These are phyloP conservation scores for Cenococcum geophilum DNA, from an alignment of 495 filamentous ascomycete genomes.

Conservation along the genomic window DNA sequence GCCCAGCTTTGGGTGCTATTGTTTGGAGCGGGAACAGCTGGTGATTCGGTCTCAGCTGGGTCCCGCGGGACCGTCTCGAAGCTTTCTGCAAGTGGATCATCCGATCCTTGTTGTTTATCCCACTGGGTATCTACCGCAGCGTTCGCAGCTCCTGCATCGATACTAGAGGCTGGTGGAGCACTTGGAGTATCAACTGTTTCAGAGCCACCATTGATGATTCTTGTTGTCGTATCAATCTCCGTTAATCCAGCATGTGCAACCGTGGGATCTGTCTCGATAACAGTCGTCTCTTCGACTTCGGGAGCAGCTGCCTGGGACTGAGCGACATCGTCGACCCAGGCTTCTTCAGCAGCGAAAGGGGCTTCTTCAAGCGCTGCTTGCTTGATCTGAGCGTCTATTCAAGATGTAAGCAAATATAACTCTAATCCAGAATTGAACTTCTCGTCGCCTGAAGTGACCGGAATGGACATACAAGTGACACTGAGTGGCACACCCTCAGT, in stretches of 20 bases:
- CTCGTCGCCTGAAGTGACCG: constrained; percentile 10
- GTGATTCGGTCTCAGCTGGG: constrained; percentile 67
- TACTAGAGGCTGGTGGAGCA: constrained; percentile 53
- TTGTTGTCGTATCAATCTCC: constrained; percentile 52
- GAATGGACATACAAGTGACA: constrained; percentile 63
- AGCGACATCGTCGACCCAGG: constrained; percentile 45
- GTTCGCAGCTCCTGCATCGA: constrained; percentile 41
- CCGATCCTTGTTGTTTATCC: constrained; percentile 51
- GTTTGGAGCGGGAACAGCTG: constrained; percentile 53
- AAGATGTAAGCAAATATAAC: background rate
- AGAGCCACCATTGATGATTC: constrained; percentile 31
- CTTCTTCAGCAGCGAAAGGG: constrained; percentile 41
- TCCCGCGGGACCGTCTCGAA: constrained; percentile 74
- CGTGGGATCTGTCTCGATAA: constrained; percentile 63
- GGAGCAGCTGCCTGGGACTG: constrained; percentile 44
- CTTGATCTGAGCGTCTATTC: constrained; percentile 64
- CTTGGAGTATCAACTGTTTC: constrained; percentile 44
- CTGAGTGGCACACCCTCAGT: constrained; percentile 58
- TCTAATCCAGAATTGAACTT: constrained; percentile 13
- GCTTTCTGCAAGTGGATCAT: constrained; percentile 55
- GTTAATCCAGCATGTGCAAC: constrained; percentile 69
- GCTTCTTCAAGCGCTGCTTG: constrained; percentile 49
- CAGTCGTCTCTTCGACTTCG: constrained; percentile 26
- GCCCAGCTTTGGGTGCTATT: constrained; percentile 58
- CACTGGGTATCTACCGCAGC: constrained; percentile 51